These are phyloP conservation scores for Gynandropsis gynandra DNA, from an alignment of 345 rosid species.

Conservation along the genomic window DNA sequence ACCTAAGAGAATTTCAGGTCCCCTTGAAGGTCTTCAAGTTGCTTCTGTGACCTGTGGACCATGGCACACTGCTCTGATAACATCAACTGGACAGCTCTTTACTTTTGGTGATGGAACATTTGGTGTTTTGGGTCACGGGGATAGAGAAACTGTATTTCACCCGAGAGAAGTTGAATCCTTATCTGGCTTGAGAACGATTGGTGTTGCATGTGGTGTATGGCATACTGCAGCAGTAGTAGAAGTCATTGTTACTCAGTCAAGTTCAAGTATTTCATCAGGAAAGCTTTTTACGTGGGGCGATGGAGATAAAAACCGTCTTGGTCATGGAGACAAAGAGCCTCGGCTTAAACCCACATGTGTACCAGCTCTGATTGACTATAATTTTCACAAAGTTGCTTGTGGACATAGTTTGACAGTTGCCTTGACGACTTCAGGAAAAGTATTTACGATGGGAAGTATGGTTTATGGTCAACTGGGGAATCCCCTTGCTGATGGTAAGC, in stretches of 20 bases:
- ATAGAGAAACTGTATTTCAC: conserved; percentile 50
- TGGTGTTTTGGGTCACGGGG: conserved; percentile 93
- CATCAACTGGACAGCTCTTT: conserved; percentile 80
- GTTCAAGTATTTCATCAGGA: conserved; percentile 67
- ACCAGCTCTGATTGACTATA: conserved; percentile 70
- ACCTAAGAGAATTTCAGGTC: conserved; percentile 89
- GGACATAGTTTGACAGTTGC: conserved; percentile 94
- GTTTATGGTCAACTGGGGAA: conserved; percentile 96
- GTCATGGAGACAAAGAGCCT: conserved; percentile 93
- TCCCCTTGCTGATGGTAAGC: conserved; percentile 69
- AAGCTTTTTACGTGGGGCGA: conserved; percentile 98
- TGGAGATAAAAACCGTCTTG: conserved; percentile 90
- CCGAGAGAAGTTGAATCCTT: conserved; percentile 91
- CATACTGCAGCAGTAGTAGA: conserved; percentile 97
- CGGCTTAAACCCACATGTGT: conserved; percentile 89
- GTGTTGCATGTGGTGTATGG: conserved; percentile 96
- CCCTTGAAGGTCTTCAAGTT: conserved; percentile 85
- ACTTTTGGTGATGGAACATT: conserved; percentile 97
- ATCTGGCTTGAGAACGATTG: conserved; percentile 69
- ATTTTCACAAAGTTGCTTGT: conserved; percentile 76
- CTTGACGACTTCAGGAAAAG: conserved; percentile 65
- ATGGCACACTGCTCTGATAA: conserved; percentile 93
- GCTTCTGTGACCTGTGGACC: conserved; percentile 91
- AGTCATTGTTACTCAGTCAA: conserved; percentile 74
- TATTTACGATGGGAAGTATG: conserved; percentile 87